These are phyloP conservation scores for Stentor roeselii DNA, from an alignment of 73 alveolate genomes.

Conservation along the genomic window DNA sequence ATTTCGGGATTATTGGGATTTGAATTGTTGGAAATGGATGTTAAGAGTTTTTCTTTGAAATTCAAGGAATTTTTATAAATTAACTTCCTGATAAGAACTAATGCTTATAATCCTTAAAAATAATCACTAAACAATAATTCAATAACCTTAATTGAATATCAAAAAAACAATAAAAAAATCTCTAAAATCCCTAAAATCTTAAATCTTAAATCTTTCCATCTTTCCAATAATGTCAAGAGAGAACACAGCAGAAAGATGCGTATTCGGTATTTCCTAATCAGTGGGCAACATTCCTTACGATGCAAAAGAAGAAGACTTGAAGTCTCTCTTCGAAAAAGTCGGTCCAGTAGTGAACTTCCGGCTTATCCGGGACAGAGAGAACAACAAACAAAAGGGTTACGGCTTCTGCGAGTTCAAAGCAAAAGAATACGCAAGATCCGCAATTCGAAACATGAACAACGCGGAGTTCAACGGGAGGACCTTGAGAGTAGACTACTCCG, in stretches of 20 bases:
- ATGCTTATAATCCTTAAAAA: too few species aligned
- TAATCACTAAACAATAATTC: too few species aligned
- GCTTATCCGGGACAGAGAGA: slow-evolving; percentile 68
- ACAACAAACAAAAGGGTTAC: slow-evolving; percentile 76
- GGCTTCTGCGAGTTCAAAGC: slow-evolving; percentile 87
- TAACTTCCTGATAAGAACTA: too few species aligned
- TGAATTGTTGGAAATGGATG: too few species aligned
- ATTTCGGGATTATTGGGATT: not conserved
- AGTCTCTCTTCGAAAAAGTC: slow-evolving; percentile 53
- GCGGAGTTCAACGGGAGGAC: slow-evolving; percentile 69
- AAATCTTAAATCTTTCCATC: too few species aligned
- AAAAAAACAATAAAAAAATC: too few species aligned
- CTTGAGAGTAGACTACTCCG: slow-evolving; percentile 62
- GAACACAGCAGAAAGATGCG: slow-evolving; percentile 31
- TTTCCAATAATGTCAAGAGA: slow-evolving; percentile 17
- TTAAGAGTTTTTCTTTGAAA: too few species aligned
- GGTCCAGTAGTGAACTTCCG: slow-evolving; percentile 76
- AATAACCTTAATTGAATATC: too few species aligned
- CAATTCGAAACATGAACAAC: slow-evolving; percentile 75
- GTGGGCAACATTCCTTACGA: slow-evolving; percentile 87
- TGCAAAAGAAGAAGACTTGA: slow-evolving; percentile 65
- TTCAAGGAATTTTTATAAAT: too few species aligned
- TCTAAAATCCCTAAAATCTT: too few species aligned
- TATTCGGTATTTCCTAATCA: slow-evolving; percentile 39
- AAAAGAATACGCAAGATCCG: slow-evolving; percentile 82